phyloP scores from a whole-genome alignment of 768 basidiomycete species.

The Suillus subalutaceus region DNA sequence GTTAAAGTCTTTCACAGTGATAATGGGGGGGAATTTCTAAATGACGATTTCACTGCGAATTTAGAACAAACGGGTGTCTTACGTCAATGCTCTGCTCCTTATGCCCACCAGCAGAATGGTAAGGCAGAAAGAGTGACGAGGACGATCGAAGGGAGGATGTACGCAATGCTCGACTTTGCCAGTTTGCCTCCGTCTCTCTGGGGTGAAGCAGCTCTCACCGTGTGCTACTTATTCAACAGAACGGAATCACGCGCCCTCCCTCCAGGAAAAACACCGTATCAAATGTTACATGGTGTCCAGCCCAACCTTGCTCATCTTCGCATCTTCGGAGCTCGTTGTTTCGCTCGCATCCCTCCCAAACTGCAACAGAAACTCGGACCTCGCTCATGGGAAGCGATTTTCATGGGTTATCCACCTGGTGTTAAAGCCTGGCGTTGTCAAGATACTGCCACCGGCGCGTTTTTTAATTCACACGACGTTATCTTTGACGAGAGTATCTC shows the following conservation, averaged over 20 bases:
- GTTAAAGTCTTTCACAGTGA: neutral
- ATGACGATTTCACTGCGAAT: fast-evolving
- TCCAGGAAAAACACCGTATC: neutral
- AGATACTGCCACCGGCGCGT: too few species aligned
- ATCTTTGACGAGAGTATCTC: too few species aligned
- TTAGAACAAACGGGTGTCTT: neutral
- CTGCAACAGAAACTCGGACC: too few species aligned
- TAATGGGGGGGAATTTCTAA: neutral
- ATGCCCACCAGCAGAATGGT: neutral
- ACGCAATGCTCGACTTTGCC: neutral
- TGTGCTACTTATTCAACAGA: neutral
- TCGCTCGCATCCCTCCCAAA: neutral
- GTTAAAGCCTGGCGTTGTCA: neutral
- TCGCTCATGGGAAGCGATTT: neutral
- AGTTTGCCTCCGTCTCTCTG: neutral
- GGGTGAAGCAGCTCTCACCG: neutral
- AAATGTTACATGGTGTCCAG: neutral
- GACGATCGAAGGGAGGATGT: neutral
- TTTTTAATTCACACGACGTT: too few species aligned
- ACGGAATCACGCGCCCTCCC: neutral
- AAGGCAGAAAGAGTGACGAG: neutral
- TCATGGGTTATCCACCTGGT: neutral
- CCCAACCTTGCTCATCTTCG: too few species aligned
- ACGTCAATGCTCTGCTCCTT: neutral
- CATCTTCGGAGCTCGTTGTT: neutral